Evolutionary conservation across 495 filamentous ascomycete genomes (phyloP).

Genomic region (Niebla homalea): DNA sequence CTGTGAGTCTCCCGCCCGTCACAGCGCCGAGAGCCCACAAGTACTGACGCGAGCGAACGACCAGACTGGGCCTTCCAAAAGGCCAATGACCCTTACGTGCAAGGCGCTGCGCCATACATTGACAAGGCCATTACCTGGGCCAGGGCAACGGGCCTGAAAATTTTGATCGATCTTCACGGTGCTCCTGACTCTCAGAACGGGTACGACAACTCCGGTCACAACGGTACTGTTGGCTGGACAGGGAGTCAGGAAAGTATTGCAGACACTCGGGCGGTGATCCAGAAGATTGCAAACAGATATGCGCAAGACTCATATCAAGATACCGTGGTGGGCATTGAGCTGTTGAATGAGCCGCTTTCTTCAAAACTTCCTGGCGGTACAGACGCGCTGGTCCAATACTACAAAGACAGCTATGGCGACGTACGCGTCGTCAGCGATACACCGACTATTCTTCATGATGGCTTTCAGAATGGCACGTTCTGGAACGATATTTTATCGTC

Average conservation of each 20-base stretch:
- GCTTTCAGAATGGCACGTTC: constrained; percentile 17
- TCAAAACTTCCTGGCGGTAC: constrained; percentile 39
- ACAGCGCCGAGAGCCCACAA: neutral
- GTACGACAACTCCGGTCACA: constrained; percentile 26
- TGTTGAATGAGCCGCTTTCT: constrained; percentile 45
- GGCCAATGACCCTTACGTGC: constrained; percentile 30
- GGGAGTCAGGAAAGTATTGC: constrained; percentile 29
- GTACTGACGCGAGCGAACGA: no score
- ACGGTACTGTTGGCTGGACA: constrained; percentile 25
- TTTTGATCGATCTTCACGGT: constrained; percentile 38
- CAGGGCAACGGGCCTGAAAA: constrained; percentile 26
- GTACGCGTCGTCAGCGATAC: constrained; percentile 28
- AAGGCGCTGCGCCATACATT: constrained; percentile 32
- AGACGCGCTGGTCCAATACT: constrained; percentile 38
- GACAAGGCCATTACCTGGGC: constrained; percentile 35
- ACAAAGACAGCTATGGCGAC: constrained; percentile 38
- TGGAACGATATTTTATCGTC: constrained; percentile 32
- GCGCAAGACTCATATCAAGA: constrained; percentile 34
- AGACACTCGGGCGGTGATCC: constrained; percentile 36
- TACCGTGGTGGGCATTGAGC: constrained; percentile 47
- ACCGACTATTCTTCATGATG: constrained; percentile 18
- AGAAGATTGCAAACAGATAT: constrained; percentile 39
- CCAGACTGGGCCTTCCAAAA: constrained; percentile 35
- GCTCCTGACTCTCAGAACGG: constrained; percentile 56
- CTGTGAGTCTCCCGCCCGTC: constrained; percentile 10